A percentile compares a stretch with the other conserved stretches of the same genome.
phyloP scores from a whole-genome alignment of 2,329 filamentous ascomycete genomes.

The Xylaria sp. region DNA sequence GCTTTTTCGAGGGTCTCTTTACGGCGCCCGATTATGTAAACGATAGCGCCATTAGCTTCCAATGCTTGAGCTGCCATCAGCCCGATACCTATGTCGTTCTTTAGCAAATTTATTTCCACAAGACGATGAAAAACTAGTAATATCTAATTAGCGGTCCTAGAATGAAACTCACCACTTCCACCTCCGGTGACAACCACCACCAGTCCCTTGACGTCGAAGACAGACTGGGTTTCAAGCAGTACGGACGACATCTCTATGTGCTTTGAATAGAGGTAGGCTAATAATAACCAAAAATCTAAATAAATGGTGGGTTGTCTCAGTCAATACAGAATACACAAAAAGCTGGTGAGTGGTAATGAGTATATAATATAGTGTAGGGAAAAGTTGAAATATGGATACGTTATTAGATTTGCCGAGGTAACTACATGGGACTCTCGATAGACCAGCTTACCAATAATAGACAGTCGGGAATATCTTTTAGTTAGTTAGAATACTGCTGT shows the following conservation, averaged over 20 bases:
- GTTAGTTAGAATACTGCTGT: background rate
- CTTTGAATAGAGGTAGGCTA: background rate
- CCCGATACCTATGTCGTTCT: slow-evolving; percentile 58
- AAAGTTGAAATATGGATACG: background rate
- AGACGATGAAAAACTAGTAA: background rate
- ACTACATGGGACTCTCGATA: background rate
- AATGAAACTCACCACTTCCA: slow-evolving; percentile 55
- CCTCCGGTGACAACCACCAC: slow-evolving; percentile 68
- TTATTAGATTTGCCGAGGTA: background rate
- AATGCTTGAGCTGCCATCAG: slow-evolving; percentile 62
- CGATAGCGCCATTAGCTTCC: slow-evolving; percentile 62
- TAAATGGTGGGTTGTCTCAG: background rate
- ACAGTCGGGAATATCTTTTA: background rate
- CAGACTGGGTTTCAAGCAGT: slow-evolving; percentile 45
- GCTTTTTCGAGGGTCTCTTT: slow-evolving; percentile 57
- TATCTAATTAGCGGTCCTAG: background rate
- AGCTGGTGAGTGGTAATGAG: background rate
- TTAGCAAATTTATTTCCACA: slow-evolving; percentile 7
- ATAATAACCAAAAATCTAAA: background rate
- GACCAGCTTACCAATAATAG: background rate
- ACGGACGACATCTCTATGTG: slow-evolving; percentile 36
- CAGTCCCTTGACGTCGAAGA: slow-evolving; percentile 63
- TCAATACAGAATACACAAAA: background rate
- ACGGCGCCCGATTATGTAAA: slow-evolving; percentile 64
- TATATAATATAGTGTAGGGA: background rate